Base-by-base conservation (phyloP, 306 rosid genomes). In the Abrus pulchellus region DNA sequence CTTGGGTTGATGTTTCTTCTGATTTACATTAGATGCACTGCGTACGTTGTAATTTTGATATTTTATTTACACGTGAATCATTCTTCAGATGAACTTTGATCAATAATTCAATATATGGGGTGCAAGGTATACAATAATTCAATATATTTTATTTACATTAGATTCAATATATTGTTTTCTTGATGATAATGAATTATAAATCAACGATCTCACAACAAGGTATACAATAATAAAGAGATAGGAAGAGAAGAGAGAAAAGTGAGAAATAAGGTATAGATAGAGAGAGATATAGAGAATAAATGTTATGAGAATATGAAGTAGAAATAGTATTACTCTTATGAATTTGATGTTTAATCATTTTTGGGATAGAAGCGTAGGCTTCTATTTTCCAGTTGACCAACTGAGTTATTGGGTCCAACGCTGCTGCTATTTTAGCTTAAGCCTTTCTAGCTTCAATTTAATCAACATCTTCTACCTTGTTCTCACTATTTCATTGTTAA, bases 1-100 rank as follows among this genome's bases (percentile, higher is more conserved):
- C 43, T 30, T 7, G 3, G 3, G 10, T 44, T 40, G 36, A 3
- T 32, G 5, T 61, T 2, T 36, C 34, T 60, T 72, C 20, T 63
- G 45, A 67, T 67, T 56, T 63, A 57, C 12, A 11, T 75, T 65
- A 55, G 44, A 41, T 75, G 55, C 53, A 80, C 27, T 45, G 4
- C n/a, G 1, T 60, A 6, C 34, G 59, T n/a, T 43, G 49, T 52
- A 33, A 13, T 8, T 65, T 1, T 77, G 45, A 60, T 33, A 12
- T 41, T 67, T 47, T 34, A 11, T 36, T 32, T 59, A 47, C 71
- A 59, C 38, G 6, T 11, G 7, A 48, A 53, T 53, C n/a, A 68
- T 48, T 48, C 74, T 29, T n/a, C 7, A 28, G 1, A 11, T 9
- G 28, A 60, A 27, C 64, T 29, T 40, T 48, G 34, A 61, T 45